Base-by-base conservation (phyloP, 1,284 basidiomycete genomes). In the Ustilago xerochloae region DNA sequence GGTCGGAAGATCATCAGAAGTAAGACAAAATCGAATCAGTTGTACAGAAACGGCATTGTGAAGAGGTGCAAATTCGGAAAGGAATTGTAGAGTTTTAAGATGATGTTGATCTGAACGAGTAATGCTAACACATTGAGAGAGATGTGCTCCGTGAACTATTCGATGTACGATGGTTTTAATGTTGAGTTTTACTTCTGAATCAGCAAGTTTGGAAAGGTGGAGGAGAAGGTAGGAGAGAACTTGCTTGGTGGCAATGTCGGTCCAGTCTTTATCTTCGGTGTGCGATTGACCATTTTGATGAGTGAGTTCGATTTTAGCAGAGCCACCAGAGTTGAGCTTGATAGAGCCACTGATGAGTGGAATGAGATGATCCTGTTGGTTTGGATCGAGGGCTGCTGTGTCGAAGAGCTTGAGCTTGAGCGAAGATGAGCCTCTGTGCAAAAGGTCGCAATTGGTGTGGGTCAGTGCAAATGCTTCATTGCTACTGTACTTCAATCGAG, bases 341-440 rank as follows among this genome's bases (percentile, higher is more conserved):
- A 61, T 36, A 4, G 33, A 39, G 12, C 58, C 51, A n/a, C 12
- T 30, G 22, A 61, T 16, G 16, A 53, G n/a, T 0, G 38, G 15
- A 13, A 29, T 24, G 5, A 36, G 36, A 1, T 50, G 24, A 13
- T 24, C 9, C 12, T 43, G 6, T 3, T 22, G 12, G 41, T 8
- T 0, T 10, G 20, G 3, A 43, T n/a, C n/a, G 8, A 18, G 7
- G 49, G 33, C 18, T 18, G 24, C 10, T 38, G 39, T 33, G 12
- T 33, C 39, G 35, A 59, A 72, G 15, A 59, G 30, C 46, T 72
- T 72, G 63, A 72, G 56, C 38, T 72, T 72, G 55, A 72, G 59
- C 15, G 64, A 68, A n/a, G 69, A 72, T 0, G 69, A 72, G 13
- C 69, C 69, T 20, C 68, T 65, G 41, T 8, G 12, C n/a, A 13